Evolutionary conservation across 495 filamentous ascomycete genomes (phyloP), one percentile per base, ranked within the genome.

Genomic region (Saxophila tyrrhenica): DNA sequence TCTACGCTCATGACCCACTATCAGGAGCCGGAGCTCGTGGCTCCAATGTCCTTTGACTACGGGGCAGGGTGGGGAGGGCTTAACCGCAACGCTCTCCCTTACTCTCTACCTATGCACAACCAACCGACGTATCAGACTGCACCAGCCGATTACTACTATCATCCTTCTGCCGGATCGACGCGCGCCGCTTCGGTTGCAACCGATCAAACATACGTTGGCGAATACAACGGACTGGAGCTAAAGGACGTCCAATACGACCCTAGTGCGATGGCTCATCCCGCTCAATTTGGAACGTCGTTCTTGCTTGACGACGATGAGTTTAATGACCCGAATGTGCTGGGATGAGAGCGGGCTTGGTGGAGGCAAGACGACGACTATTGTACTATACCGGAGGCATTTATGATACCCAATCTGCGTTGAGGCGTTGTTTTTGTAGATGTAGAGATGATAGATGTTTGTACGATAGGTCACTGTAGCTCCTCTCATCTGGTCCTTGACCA

Each of bases 341-440:
- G 19, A 44, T 44, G 41, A 44, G 41, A 44, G n/a, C 7, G 5
- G 7, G 41, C 29, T 5, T 35, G 13, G 29, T 35, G 13, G 29
- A 5, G 13, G 13, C 5, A 35, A 35, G 29, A 35, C 7, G 41
- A 44, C n/a, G 15, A 8, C 7, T 44, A 21, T 5, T n/a, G 16
- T 3, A 44, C 7, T 44, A 44, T 44, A 44, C 17, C 8, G 15
- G 41, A 21, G 3, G 16, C 7, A 21, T 21, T 44, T 44, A 44
- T 44, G 41, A 44, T 44, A 44, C 41, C 41, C 41, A 44, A 44
- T 44, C n/a, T 17, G 41, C n/a, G 41, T 44, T 44, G 29, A 7
- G 29, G 29, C 29, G 29, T 35, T 35, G n/a, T n/a, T n/a, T n/a
- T n/a, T n/a, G n/a, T n/a, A n/a, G n/a, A n/a, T n/a, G n/a, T n/a